Evolutionary conservation across 495 filamentous ascomycete genomes (phyloP).

Genomic region (Neurospora sp.): DNA sequence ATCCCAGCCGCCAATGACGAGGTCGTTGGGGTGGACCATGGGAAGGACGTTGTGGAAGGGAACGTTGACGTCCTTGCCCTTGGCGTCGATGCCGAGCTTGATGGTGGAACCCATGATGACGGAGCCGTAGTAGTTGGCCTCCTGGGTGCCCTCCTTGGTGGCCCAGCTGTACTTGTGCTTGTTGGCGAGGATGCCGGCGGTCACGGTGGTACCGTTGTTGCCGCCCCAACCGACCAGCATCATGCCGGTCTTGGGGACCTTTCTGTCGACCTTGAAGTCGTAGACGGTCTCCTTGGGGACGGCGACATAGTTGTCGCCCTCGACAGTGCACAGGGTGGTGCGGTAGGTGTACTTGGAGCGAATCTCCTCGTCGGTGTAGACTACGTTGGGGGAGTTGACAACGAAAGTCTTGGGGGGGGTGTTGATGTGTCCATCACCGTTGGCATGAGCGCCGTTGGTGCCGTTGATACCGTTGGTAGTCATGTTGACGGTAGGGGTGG

Average conservation of each 20-base stretch:
- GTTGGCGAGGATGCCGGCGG: constrained; percentile 95
- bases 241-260: constrained; percentile 84
- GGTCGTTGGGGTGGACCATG: constrained; percentile 96
- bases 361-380: constrained; percentile 81
- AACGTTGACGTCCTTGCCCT: constrained; percentile 90
- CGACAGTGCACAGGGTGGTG: constrained; percentile 70
- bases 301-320: constrained; percentile 66
- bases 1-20: constrained; percentile 95
- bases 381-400: constrained; percentile 86
- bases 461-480: constrained; percentile 46
- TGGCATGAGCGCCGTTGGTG: constrained; percentile 19
- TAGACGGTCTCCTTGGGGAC: constrained; percentile 83
- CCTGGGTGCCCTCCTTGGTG: constrained; percentile 74
- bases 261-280: constrained; percentile 95
- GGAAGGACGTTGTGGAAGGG: constrained; percentile 90
- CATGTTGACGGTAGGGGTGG: constrained; percentile 3
- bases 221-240: constrained; percentile 98
- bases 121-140: constrained; percentile 96
- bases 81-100: constrained; percentile 83
- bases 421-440: constrained; percentile 12
- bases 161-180: constrained; percentile 80
- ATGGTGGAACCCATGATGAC: constrained; percentile 93
- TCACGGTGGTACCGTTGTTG: constrained; percentile 97
- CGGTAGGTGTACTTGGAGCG: constrained; percentile 93
- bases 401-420: constrained; percentile 52